These are phyloP conservation scores for Kernera saxatilis DNA, from an alignment of 345 rosid species.

Conservation along the genomic window DNA sequence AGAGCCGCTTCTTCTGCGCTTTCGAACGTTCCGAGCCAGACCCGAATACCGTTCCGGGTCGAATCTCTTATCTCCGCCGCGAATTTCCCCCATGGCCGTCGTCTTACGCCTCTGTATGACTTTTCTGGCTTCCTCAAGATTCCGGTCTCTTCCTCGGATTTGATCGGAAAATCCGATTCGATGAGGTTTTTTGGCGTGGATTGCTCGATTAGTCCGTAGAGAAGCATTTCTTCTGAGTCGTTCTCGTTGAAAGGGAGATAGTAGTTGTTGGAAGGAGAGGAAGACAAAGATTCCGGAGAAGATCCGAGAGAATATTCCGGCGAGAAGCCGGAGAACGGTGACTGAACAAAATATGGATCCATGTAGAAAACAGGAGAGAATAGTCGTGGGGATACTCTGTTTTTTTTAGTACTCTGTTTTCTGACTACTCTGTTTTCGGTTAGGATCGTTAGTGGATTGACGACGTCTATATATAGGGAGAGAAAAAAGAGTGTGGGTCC, in stretches of 20 bases:
- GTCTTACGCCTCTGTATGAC: conserved; percentile 62
- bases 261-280: conserved; percentile 26
- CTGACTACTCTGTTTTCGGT: conserved; percentile 20
- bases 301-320: conserved; percentile 60
- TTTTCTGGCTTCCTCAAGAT: conserved; percentile 39
- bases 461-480: conserved; percentile 26
- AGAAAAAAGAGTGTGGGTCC: not conserved
- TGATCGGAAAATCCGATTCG: not conserved
- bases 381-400: not conserved
- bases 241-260: conserved; percentile 86
- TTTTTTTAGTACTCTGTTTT: conserved; percentile 9
- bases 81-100: conserved; percentile 81
- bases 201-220: conserved; percentile 49
- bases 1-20: conserved; percentile 74
- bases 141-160: conserved; percentile 3
- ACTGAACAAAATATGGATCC: conserved; percentile 42
- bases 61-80: conserved; percentile 83
- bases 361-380: conserved; percentile 14
- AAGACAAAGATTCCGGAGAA: conserved; percentile 41
- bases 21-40: conserved; percentile 73
- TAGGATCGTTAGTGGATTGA: conserved; percentile 14
- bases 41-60: conserved; percentile 51
- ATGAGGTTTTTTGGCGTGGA: conserved; percentile 18
- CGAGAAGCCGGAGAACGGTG: conserved; percentile 46
- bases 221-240: conserved; percentile 91